Conservation (phyloP, 208 protist species). For the Acanthamoeba royreba region DNA sequence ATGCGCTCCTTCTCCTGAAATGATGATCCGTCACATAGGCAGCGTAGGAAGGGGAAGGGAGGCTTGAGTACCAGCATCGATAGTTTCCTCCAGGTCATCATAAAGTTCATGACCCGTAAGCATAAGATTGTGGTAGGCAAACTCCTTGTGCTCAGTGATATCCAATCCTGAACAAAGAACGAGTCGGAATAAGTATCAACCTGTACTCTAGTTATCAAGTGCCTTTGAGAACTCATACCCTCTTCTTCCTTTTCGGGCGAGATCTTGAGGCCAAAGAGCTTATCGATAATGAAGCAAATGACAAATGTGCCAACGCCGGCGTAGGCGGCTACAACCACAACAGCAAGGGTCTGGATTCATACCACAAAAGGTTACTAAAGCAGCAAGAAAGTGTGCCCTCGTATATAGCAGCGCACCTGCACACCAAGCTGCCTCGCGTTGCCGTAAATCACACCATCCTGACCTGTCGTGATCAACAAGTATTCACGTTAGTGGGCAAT, state of each 20-base stretch:
- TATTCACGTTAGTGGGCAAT: too few relatives aligned
- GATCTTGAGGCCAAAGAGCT: neutral
- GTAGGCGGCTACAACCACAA: neutral
- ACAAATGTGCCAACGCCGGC: neutral
- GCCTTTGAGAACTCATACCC: too few relatives aligned
- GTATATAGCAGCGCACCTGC: too few relatives aligned
- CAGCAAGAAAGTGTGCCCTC: too few relatives aligned
- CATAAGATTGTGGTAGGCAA: neutral
- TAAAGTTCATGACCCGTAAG: neutral
- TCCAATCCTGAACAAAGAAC: too few relatives aligned
- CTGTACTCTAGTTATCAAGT: too few relatives aligned
- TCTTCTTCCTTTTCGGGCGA: neutral
- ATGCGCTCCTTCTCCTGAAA: neutral
- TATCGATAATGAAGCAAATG: neutral
- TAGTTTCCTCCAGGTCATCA: neutral
- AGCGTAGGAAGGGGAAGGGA: too few relatives aligned
- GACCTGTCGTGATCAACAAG: too few relatives aligned
- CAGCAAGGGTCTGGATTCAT: neutral
- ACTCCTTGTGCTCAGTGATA: neutral
- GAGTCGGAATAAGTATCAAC: too few relatives aligned
- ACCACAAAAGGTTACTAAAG: too few relatives aligned
- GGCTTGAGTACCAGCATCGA: neutral
- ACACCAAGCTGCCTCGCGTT: conserved; percentile 49
- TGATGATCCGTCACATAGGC: neutral
- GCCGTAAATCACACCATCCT: conserved; percentile 69